These are phyloP conservation scores for Leccinum pachyderme DNA, from an alignment of 1,284 basidiomycete species.

Conservation along the genomic window DNA sequence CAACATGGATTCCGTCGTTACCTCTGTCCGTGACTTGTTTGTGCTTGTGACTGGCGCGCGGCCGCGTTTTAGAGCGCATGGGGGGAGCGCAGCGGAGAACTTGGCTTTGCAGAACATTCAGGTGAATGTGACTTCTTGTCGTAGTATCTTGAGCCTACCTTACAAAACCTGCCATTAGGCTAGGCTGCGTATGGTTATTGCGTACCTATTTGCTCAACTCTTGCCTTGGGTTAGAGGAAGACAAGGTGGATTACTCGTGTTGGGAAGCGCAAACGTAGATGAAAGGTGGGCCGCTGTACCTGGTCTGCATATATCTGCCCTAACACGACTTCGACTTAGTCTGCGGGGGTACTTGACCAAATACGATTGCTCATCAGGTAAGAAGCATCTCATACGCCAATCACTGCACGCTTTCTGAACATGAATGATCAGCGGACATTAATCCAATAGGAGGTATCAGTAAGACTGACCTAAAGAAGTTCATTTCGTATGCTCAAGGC, in stretches of 20 bases:
- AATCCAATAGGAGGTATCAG: constrained; percentile 99
- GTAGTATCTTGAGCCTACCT: not conserved
- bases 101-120: constrained; percentile 98
- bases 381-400: constrained; percentile 7
- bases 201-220: constrained; percentile 96
- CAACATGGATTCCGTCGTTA: constrained; percentile 94
- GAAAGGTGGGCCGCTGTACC: constrained; percentile 67
- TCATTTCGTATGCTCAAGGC: constrained; percentile 82
- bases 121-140: constrained; percentile 46
- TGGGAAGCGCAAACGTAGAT: constrained; percentile 97
- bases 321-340: constrained; percentile 40
- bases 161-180: constrained; percentile 49
- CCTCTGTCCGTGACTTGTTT: constrained; percentile 83
- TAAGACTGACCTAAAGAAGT: constrained; percentile 96
- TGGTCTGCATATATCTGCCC: not conserved
- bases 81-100: constrained; percentile 88
- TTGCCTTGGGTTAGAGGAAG: constrained; percentile 90
- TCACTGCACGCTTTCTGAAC: not conserved
- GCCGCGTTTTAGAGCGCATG: constrained; percentile 87
- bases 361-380: constrained; percentile 91
- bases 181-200: constrained; percentile 91
- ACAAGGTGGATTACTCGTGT: constrained; percentile 84
- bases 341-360: constrained; percentile 97
- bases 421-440: constrained; percentile 71
- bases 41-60: constrained; percentile 77